Percentiles rank a stretch among this genome's conserved stretches.
Evolutionary conservation across 768 basidiomycete species (phyloP).

Genomic region (Daedaleopsis sinensis): DNA sequence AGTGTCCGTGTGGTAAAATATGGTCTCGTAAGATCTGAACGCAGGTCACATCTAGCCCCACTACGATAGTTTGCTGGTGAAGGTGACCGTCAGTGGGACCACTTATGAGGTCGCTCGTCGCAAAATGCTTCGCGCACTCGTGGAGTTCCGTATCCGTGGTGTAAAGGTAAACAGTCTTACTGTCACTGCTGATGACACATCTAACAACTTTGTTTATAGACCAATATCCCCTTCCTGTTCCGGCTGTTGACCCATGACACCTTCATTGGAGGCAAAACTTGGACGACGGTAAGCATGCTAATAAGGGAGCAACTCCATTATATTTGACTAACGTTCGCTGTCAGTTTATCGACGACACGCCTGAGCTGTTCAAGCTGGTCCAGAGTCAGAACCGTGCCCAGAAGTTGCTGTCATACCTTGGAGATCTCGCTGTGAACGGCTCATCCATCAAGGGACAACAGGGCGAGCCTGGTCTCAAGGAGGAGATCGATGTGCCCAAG

Average conservation of each 20-base stretch:
- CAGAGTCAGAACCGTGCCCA: constrained; percentile 98
- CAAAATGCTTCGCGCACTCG: constrained; percentile 99
- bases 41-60: constrained; percentile 64
- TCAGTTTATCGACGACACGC: constrained; percentile 99
- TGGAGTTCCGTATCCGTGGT: constrained; percentile 99
- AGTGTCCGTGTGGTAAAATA: constrained; percentile 23
- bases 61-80: constrained; percentile 97
- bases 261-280: constrained; percentile 95
- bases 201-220: constrained; percentile 48
- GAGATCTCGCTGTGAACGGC: constrained; percentile 97
- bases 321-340: constrained; percentile 3
- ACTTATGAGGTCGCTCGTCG: constrained; percentile 98
- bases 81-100: constrained; percentile 93
- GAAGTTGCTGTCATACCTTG: constrained; percentile 94
- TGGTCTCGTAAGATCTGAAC: background rate
- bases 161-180: constrained; percentile 69
- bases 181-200: background rate
- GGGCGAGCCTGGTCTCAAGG: constrained; percentile 94
- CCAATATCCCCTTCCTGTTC: constrained; percentile 99
- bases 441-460: constrained; percentile 96
- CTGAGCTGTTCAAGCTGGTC: constrained; percentile 98
- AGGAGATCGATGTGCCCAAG: constrained; percentile 82
- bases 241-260: constrained; percentile 95
- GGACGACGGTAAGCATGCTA: constrained; percentile 78
- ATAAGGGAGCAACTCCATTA: background rate